Evolutionary conservation across 129 eudicot genomes (phyloP), one percentile per base, ranked within the genome.

Genomic region (Chrysanthemum lavandulifolium): DNA sequence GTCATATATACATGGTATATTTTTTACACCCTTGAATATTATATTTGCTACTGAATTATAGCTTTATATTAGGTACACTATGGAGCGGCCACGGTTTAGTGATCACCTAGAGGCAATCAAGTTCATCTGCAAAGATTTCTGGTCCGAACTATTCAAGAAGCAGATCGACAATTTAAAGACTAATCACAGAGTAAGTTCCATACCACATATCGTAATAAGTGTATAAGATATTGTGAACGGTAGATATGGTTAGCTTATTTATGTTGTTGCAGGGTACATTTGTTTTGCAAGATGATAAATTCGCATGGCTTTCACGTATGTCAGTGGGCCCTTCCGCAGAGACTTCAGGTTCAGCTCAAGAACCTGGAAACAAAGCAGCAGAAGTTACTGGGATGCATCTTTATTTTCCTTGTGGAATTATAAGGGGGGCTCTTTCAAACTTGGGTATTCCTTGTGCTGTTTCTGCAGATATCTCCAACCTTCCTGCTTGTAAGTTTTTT

Each of bases 381-480:
- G 91, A 87, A 84, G 83, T 88, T 14, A 79, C 94, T n/a, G 85
- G 96, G 76, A 85, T 93, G 97, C 95, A 84, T 81, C 95, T 93
- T 25, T 87, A 93, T 79, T 93, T 93, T 71, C 98, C 98, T 5
- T 93, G 98, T 84, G 98, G 98, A 74, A 93, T 93, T 71, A 87
- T 93, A 82, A 84, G 98, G 76, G 98, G 98, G 25, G 97, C 97
- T 51, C 95, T 93, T 53, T 87, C 98, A 57, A 93, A 93, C 79
- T 82, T 93, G 89, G 98, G 98, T 77, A 89, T 93, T 72, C 88
- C 95, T 16, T 93, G 98, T 87, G 98, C 98, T 73, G 98, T 93
- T 82, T 89, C 98, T 71, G 98, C 98, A 3, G 98, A 93, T 84
- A 93, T 89, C 76, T 89, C 98, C 31, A 89, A 81, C 72, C 90